These are phyloP conservation scores for Cytidiella melzeri DNA, from an alignment of 768 basidiomycete genomes.

Conservation along the genomic window DNA sequence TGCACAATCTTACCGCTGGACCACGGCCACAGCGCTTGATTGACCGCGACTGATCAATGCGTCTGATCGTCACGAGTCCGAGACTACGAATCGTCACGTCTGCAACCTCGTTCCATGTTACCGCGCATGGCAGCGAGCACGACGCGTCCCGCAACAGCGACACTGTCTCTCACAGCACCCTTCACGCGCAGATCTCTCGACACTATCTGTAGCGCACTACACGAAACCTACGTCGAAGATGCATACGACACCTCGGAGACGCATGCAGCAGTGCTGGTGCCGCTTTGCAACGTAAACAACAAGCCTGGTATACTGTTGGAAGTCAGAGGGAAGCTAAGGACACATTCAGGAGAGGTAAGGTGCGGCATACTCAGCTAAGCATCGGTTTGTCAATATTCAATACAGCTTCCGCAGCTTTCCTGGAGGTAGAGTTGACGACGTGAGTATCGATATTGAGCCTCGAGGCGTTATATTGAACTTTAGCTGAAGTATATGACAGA, in stretches of 20 bases:
- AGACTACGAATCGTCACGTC: too few species aligned
- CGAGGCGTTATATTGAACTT: background rate
- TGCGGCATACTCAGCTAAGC: conserved; percentile 24
- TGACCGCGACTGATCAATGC: too few species aligned
- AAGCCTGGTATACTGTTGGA: conserved; percentile 67
- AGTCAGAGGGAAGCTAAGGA: conserved; percentile 56
- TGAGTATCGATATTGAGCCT: conserved; percentile 22
- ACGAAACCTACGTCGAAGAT: conserved; percentile 1
- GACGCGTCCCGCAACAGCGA: conserved; percentile 25
- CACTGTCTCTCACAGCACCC: conserved; percentile 23
- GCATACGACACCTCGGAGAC: conserved; percentile 24
- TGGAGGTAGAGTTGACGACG: conserved; percentile 65
- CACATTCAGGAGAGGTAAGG: conserved; percentile 83
- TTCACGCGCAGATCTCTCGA: conserved; percentile 16
- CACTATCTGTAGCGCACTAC: background rate
- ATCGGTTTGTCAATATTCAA: background rate
- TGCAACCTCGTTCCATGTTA: conserved; percentile 10
- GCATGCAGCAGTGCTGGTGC: conserved; percentile 70
- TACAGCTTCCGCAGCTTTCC: conserved; percentile 51
- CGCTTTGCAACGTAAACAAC: conserved; percentile 67
- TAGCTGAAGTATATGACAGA: conserved; percentile 26
- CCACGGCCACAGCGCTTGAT: too few species aligned
- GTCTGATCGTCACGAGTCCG: too few species aligned
- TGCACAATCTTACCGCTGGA: too few species aligned
- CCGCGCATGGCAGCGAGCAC: conserved; percentile 24